Percentiles rank a stretch among this genome's conserved stretches.
These are phyloP conservation scores for Balamuthia mandrillaris DNA, from an alignment of 208 protist species.

Conservation along the genomic window DNA sequence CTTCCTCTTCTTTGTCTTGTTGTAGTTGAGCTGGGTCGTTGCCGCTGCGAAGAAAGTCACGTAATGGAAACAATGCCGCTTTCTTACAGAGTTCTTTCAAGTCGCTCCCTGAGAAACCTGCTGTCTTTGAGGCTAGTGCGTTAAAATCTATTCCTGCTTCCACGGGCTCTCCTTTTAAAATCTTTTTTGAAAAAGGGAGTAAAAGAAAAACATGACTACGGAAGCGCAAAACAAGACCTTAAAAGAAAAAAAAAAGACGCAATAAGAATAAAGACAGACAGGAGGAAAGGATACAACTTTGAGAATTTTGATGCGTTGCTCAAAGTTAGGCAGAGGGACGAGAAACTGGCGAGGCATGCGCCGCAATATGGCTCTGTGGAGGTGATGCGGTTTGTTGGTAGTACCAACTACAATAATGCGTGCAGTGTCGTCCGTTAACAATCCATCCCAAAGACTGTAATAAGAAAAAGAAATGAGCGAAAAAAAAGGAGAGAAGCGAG, in stretches of 20 bases:
- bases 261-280: neutral
- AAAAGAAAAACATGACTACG: no score
- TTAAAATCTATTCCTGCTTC: neutral
- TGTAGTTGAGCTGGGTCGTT: no score
- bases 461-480: neutral
- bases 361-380: neutral
- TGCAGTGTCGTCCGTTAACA: neutral
- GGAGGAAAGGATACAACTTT: neutral
- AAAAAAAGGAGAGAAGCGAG: neutral
- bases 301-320: neutral
- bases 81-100: conserved; percentile 27
- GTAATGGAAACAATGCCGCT: no score
- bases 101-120: conserved; percentile 12
- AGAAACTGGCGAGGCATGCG: conserved; percentile 31
- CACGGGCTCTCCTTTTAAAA: neutral
- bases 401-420: neutral
- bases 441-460: conserved; percentile 20
- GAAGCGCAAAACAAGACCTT: no score
- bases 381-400: neutral
- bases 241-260: no score
- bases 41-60: no score
- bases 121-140: neutral
- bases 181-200: neutral
- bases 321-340: neutral
- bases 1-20: no score